A percentile compares a stretch with the other conserved stretches of the same genome.
These are phyloP conservation scores for Kluyveromyces sp. DNA, from an alignment of 1,139 yeast species.

Conservation along the genomic window DNA sequence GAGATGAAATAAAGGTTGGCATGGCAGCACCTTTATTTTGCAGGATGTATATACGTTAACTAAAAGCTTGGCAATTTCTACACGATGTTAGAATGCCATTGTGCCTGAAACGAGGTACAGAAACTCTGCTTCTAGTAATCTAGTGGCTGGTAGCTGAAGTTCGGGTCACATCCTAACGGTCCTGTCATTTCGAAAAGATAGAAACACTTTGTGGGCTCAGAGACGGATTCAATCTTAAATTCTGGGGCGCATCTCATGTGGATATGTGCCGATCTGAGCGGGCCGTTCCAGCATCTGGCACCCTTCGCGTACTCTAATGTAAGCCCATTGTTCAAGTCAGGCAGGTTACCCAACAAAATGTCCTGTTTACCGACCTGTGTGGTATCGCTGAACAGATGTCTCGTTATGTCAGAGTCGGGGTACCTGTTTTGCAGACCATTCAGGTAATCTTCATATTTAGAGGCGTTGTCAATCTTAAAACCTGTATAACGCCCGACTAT, in stretches of 20 bases:
- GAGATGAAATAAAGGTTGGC: no score
- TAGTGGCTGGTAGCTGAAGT: slow-evolving; percentile 13
- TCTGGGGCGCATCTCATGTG: slow-evolving; percentile 62
- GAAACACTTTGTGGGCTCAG: slow-evolving; percentile 86
- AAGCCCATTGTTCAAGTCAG: slow-evolving; percentile 31
- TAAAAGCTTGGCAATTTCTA: no score
- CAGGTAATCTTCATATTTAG: slow-evolving; percentile 15
- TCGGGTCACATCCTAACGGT: slow-evolving; percentile 60
- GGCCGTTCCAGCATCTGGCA: slow-evolving; percentile 95
- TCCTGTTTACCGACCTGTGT: slow-evolving; percentile 22
- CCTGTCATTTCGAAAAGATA: slow-evolving; percentile 56
- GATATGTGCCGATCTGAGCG: slow-evolving; percentile 63
- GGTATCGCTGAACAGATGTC: slow-evolving; percentile 24
- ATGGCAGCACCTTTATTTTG: no score
- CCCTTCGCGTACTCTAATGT: slow-evolving; percentile 53
- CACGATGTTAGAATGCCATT: neutral
- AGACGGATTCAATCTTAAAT: slow-evolving; percentile 49
- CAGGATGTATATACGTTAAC: no score
- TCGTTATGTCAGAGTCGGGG: slow-evolving; percentile 20
- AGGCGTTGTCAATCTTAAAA: slow-evolving; percentile 15
- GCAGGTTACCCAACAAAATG: slow-evolving; percentile 24
- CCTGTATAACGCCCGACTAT: slow-evolving; percentile 19
- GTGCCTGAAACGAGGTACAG: neutral
- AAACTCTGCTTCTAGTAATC: neutral
- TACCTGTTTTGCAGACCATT: slow-evolving; percentile 20